These are phyloP conservation scores for Lathyrus aphaca DNA, from an alignment of 306 rosid species.

Conservation along the genomic window DNA sequence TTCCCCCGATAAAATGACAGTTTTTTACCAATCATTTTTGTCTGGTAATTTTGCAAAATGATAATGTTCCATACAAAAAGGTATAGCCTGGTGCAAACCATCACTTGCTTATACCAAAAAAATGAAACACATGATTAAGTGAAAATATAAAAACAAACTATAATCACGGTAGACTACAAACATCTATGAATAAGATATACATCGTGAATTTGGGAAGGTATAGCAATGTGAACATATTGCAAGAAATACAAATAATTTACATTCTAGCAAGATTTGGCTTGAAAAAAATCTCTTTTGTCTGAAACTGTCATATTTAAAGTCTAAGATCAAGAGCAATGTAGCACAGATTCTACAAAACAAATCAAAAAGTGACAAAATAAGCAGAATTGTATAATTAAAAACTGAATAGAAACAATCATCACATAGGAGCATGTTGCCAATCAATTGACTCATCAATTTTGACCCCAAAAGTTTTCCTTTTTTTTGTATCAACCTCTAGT, in stretches of 20 bases:
- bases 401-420: too few relatives aligned
- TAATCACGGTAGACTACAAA: not conserved
- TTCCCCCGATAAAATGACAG: slow-evolving; percentile 76
- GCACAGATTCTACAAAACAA: too few relatives aligned
- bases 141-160: slow-evolving; percentile 21
- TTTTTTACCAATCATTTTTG: slow-evolving; percentile 76
- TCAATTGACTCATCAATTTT: too few relatives aligned
- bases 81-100: slow-evolving; percentile 86
- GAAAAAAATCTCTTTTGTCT: slow-evolving; percentile 27
- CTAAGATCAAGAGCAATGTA: too few relatives aligned
- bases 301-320: too few relatives aligned
- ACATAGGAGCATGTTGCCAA: too few relatives aligned
- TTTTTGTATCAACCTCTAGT: too few relatives aligned
- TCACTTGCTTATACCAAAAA: slow-evolving; percentile 59
- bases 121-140: slow-evolving; percentile 21
- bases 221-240: not conserved
- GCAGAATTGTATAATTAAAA: too few relatives aligned
- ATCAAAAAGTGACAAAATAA: too few relatives aligned
- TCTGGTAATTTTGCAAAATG: slow-evolving; percentile 60
- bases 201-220: not conserved
- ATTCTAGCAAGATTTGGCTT: slow-evolving; percentile 77
- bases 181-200: not conserved
- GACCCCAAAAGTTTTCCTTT: too few relatives aligned
- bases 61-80: slow-evolving; percentile 83
- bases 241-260: slow-evolving; percentile 48